Conservation (phyloP, 2,329 filamentous ascomycete genomes). For the Myriangium duriaei region DNA sequence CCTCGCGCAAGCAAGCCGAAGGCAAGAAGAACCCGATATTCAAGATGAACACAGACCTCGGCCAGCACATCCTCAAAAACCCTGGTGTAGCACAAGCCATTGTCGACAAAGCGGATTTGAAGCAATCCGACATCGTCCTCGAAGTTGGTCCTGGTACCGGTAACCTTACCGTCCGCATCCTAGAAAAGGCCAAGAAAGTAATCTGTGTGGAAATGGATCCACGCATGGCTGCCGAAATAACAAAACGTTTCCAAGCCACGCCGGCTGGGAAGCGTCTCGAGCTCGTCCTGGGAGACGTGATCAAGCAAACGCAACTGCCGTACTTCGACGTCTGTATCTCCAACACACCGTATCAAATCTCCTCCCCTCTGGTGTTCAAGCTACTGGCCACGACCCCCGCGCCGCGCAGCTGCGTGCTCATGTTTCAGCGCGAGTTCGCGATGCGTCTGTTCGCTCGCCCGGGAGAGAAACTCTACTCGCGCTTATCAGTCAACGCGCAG, state of each 20-base stretch:
- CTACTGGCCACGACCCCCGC: constrained; percentile 71
- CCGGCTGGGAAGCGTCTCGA: constrained; percentile 75
- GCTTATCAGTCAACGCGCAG: constrained; percentile 85
- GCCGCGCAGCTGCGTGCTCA: constrained; percentile 75
- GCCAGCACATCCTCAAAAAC: constrained; percentile 88
- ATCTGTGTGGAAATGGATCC: constrained; percentile 90
- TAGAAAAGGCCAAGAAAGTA: constrained; percentile 73
- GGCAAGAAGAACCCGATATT: constrained; percentile 68
- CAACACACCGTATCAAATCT: constrained; percentile 71
- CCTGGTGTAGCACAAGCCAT: constrained; percentile 72
- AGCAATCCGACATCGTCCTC: constrained; percentile 78
- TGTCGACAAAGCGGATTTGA: constrained; percentile 75
- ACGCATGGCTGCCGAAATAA: constrained; percentile 89
- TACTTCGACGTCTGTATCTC: constrained; percentile 75
- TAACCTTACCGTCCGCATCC: constrained; percentile 77
- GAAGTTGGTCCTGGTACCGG: constrained; percentile 87
- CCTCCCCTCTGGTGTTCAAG: constrained; percentile 81
- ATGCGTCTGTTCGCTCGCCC: constrained; percentile 79
- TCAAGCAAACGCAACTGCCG: constrained; percentile 65
- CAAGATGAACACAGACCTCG: constrained; percentile 89
- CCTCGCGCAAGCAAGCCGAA: constrained; percentile 34
- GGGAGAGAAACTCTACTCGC: constrained; percentile 76
- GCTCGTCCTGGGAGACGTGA: constrained; percentile 80
- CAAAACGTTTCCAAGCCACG: constrained; percentile 83
- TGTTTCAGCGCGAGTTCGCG: constrained; percentile 94